Conservation (phyloP, 108 stramenopile species). For the Fistulifera solaris region DNA sequence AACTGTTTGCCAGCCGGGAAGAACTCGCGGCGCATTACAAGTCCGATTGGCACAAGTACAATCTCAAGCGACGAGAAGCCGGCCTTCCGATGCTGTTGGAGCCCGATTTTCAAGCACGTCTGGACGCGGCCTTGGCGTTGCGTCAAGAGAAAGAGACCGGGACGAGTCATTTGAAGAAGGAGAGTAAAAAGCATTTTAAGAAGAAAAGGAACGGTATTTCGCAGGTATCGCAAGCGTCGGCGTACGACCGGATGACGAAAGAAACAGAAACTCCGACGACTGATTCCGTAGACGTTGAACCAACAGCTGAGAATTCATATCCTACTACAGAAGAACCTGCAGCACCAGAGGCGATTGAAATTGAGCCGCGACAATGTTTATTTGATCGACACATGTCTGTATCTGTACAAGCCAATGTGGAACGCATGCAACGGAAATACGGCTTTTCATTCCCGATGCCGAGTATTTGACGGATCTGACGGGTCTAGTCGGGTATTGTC, state of each 20-base stretch:
- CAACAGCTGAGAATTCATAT: conserved; percentile 2
- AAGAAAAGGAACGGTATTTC: conserved; percentile 15
- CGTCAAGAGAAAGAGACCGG: conserved; percentile 47
- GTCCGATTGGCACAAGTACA: conserved; percentile 96
- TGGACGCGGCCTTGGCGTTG: conserved; percentile 74
- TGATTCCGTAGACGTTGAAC: conserved; percentile 6
- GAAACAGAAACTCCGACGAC: conserved; percentile 2
- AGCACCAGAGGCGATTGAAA: conserved; percentile 53
- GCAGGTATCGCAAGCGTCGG: conserved; percentile 7
- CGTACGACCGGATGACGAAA: conserved; percentile 24
- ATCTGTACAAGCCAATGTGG: conserved; percentile 48
- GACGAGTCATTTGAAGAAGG: conserved; percentile 54
- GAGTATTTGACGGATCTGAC: conserved; percentile 73
- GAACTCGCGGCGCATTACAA: conserved; percentile 84
- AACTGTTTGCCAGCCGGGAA: conserved; percentile 52
- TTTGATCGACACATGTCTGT: conserved; percentile 68
- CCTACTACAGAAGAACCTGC: conserved; percentile 17
- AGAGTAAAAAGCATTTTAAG: conserved; percentile 20
- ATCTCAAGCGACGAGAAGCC: conserved; percentile 89
- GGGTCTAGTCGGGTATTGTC: conserved; percentile 77
- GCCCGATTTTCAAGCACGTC: conserved; percentile 59
- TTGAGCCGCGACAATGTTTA: conserved; percentile 76
- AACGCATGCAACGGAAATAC: conserved; percentile 61
- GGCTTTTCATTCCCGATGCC: conserved; percentile 89
- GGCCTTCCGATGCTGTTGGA: conserved; percentile 62